Conservation (phyloP, 2,329 filamentous ascomycete species). For the Hymenoscyphus fraxineus region DNA sequence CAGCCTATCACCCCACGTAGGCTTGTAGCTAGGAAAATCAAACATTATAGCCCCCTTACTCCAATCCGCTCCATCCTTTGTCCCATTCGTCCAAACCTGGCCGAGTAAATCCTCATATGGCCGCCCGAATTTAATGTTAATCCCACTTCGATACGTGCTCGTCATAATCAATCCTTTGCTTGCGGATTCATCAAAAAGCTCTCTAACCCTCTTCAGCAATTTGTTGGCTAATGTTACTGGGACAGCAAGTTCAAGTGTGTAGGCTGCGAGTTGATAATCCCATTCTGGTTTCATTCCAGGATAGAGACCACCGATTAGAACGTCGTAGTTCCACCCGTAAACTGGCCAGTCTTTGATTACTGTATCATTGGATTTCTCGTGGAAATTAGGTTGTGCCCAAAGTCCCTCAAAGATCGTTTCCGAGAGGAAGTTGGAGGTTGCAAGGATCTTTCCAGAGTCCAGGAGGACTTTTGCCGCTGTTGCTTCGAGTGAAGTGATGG, state of each 20-base stretch:
- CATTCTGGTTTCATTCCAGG: slow-evolving; percentile 17
- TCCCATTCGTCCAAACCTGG: slow-evolving; percentile 14
- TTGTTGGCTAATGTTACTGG: slow-evolving; percentile 20
- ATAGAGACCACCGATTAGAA: slow-evolving; percentile 22
- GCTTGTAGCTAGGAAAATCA: slow-evolving; percentile 19
- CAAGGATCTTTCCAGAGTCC: slow-evolving; percentile 19
- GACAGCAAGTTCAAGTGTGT: slow-evolving; percentile 21
- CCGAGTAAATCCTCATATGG: slow-evolving; percentile 21
- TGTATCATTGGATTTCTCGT: slow-evolving; percentile 17
- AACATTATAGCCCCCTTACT: slow-evolving; percentile 23
- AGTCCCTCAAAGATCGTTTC: slow-evolving; percentile 20
- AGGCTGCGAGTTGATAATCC: slow-evolving; percentile 19
- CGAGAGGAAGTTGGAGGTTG: slow-evolving; percentile 20
- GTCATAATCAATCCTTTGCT: slow-evolving; percentile 20
- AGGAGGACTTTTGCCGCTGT: slow-evolving; percentile 15
- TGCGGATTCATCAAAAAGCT: slow-evolving; percentile 15
- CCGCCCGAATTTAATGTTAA: slow-evolving; percentile 24
- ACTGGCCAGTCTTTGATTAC: slow-evolving; percentile 17
- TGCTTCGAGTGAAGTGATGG: slow-evolving; percentile 20
- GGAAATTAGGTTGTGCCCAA: slow-evolving; percentile 23
- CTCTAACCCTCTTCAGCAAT: slow-evolving; percentile 17
- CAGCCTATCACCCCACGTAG: slow-evolving; percentile 18
- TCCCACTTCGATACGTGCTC: slow-evolving; percentile 20
- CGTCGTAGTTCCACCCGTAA: slow-evolving; percentile 24
- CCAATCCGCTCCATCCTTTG: slow-evolving; percentile 17